Percentiles rank a stretch among this genome's conserved stretches.
Conservation (phyloP, 495 filamentous ascomycete species). For the Cetradonia linearis region DNA sequence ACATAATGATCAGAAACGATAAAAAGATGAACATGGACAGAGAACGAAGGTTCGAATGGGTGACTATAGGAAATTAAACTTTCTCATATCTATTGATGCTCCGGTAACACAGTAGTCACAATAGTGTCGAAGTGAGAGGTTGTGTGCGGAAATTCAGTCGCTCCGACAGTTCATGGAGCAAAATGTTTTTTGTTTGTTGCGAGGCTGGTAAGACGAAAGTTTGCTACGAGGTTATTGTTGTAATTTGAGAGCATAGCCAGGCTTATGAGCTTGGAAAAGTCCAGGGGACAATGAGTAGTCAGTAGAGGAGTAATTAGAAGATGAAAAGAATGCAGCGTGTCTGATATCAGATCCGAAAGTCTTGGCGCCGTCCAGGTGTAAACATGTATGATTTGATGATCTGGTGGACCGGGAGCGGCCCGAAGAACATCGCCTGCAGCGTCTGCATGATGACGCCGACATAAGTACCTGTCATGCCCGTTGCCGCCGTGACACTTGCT, state of each 20-base stretch:
- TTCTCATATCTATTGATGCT: not conserved
- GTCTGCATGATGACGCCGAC: not conserved
- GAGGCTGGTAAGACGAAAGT: not conserved
- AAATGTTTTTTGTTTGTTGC: not conserved
- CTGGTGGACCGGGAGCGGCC: not conserved
- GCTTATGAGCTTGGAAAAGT: not conserved
- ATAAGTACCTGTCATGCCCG: not conserved
- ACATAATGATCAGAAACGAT: slow-evolving; percentile 41
- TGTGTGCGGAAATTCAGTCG: not conserved
- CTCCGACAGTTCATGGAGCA: not conserved
- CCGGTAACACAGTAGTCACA: not conserved
- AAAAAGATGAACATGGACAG: slow-evolving; percentile 10
- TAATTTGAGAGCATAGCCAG: not conserved
- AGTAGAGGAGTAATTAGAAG: not conserved
- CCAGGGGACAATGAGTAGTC: too few species aligned
- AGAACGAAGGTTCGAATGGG: not conserved
- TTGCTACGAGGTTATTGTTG: not conserved
- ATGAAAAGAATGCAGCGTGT: not conserved
- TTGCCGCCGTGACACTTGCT: not conserved
- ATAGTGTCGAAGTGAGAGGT: not conserved
- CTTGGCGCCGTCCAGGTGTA: not conserved
- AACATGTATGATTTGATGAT: too few species aligned
- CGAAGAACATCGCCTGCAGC: not conserved
- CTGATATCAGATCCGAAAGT: not conserved
- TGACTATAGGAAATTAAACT: not conserved